A percentile compares a stretch with the other conserved stretches of the same genome.
Conservation (phyloP, 441 rosid species). For the Manihot esculenta region DNA sequence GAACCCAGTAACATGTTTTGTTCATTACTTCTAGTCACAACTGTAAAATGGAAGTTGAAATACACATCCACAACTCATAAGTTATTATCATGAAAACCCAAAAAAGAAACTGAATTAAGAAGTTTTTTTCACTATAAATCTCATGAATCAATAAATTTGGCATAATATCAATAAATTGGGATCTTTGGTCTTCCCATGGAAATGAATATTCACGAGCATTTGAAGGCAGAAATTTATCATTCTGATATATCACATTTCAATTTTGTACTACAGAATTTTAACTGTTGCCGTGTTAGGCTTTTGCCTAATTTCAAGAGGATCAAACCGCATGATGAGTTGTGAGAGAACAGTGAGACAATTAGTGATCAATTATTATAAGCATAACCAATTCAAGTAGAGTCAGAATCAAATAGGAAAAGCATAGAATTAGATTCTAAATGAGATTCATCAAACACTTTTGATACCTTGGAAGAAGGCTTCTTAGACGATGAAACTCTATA, state of each 20-base stretch:
- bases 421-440: not conserved
- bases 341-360: not conserved
- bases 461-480: slow-evolving; percentile 67
- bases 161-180: not conserved
- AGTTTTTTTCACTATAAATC: not conserved
- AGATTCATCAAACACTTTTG: slow-evolving; percentile 4
- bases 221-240: not conserved
- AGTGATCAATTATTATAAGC: not conserved
- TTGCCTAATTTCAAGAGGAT: not conserved
- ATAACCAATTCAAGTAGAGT: not conserved
- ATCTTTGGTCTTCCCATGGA: not conserved
- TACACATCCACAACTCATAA: not conserved
- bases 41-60: not conserved
- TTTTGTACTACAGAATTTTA: not conserved
- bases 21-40: slow-evolving; percentile 2
- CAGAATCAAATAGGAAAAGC: not conserved
- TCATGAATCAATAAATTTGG: not conserved
- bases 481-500: slow-evolving; percentile 62
- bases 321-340: not conserved
- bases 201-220: not conserved
- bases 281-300: not conserved
- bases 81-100: not conserved
- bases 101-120: not conserved
- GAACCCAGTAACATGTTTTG: not conserved
- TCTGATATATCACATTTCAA: no score